Evolutionary conservation across 345 rosid genomes (phyloP).

Genomic region (Eucalyptus rudis): DNA sequence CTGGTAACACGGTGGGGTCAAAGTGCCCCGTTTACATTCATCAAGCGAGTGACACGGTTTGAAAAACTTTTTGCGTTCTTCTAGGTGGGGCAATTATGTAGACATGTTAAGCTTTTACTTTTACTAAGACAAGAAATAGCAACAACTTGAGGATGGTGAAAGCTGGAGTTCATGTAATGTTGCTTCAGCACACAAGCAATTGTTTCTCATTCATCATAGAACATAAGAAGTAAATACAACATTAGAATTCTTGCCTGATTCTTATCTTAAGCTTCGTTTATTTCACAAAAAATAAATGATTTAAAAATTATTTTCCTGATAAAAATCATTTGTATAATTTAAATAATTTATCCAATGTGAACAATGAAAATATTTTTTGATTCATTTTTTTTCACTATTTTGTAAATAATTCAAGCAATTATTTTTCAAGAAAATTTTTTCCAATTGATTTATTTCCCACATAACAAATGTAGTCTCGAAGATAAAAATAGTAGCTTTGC

Average conservation of each 20-base stretch:
- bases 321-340: not conserved
- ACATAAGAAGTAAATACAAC: not conserved
- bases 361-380: not conserved
- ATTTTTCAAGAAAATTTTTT: fast-evolving
- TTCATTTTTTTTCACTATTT: not conserved
- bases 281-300: too few relatives aligned
- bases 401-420: not conserved
- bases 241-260: too few relatives aligned
- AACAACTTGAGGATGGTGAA: not conserved
- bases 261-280: too few relatives aligned
- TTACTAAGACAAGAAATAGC: not conserved
- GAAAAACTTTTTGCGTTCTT: not conserved
- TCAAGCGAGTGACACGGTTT: not conserved
- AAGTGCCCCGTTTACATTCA: not conserved
- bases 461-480: not conserved
- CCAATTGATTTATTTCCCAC: not conserved
- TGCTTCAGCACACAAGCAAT: not conserved
- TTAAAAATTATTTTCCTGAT: not conserved
- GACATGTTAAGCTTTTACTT: not conserved
- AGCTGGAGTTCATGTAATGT: not conserved
- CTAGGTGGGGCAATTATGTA: not conserved
- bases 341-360: too few relatives aligned
- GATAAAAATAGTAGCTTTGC: not conserved
- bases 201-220: not conserved
- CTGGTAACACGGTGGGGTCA: not conserved